Conservation (phyloP, 768 basidiomycete genomes). For the Auricularia sp. region DNA sequence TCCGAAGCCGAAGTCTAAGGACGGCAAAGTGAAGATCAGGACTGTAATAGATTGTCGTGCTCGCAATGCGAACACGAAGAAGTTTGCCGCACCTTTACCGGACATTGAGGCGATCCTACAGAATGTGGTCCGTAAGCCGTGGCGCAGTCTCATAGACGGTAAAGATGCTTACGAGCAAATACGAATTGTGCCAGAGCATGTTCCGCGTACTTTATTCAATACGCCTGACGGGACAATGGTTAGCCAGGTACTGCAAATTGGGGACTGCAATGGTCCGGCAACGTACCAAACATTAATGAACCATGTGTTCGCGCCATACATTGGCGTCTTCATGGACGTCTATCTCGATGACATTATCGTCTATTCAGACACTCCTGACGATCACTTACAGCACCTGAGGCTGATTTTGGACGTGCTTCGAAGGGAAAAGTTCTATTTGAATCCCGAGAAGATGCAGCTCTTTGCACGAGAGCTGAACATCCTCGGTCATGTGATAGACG, state of each 20-base stretch:
- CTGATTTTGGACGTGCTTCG: no score
- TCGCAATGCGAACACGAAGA: conserved; percentile 4
- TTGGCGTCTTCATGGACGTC: no score
- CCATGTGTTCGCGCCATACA: no score
- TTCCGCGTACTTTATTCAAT: conserved; percentile 7
- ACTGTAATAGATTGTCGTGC: conserved; percentile 6
- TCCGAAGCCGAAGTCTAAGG: background rate
- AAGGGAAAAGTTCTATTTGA: conserved; percentile 6
- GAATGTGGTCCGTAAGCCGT: no score
- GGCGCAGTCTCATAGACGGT: no score
- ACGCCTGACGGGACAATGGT: conserved; percentile 10
- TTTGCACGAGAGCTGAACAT: conserved; percentile 1
- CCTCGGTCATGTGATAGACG: conserved; percentile 19
- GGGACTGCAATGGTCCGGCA: conserved; percentile 10
- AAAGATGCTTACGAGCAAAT: no score
- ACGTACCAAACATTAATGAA: conserved; percentile 10
- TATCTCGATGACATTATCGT: conserved; percentile 9
- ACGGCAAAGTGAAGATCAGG: background rate
- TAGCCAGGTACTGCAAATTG: conserved; percentile 11
- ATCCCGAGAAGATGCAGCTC: conserved; percentile 3
- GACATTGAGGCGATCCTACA: no score
- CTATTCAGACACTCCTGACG: conserved; percentile 6
- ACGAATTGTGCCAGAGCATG: no score
- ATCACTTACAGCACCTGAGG: conserved; percentile 6
- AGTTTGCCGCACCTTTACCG: conserved; percentile 3